These are phyloP conservation scores for Clonostachys rosea DNA, from an alignment of 2,329 filamentous ascomycete genomes.

Conservation along the genomic window DNA sequence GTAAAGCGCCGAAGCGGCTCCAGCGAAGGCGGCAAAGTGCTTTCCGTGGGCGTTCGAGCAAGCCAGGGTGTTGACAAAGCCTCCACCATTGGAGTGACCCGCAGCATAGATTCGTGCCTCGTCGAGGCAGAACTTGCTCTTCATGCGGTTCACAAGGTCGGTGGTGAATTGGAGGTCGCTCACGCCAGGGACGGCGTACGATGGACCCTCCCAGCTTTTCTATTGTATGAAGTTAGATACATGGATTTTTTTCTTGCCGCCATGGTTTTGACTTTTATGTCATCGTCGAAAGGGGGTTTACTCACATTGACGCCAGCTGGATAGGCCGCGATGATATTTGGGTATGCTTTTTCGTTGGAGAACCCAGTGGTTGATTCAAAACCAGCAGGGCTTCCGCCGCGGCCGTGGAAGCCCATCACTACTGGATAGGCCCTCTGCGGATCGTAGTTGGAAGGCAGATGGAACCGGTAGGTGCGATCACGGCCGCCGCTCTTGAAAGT, in stretches of 20 bases:
- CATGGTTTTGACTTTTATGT: no score
- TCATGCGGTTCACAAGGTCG: slow-evolving; percentile 33
- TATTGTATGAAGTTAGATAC: slow-evolving; percentile 4
- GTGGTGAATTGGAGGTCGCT: slow-evolving; percentile 36
- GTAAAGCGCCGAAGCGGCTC: slow-evolving; percentile 39
- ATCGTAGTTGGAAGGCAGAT: slow-evolving; percentile 21
- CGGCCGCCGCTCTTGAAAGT: slow-evolving; percentile 12
- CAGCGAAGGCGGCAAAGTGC: slow-evolving; percentile 38
- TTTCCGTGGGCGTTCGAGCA: slow-evolving; percentile 30
- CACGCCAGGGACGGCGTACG: slow-evolving; percentile 33
- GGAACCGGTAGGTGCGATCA: slow-evolving; percentile 9
- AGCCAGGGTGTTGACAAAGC: slow-evolving; percentile 39
- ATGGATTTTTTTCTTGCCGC: no score
- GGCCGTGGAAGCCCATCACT: slow-evolving; percentile 41
- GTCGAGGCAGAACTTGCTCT: slow-evolving; percentile 33
- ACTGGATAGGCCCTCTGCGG: slow-evolving; percentile 22
- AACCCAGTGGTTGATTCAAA: slow-evolving; percentile 2
- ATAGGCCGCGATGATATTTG: slow-evolving; percentile 32
- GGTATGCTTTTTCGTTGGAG: slow-evolving; percentile 29
- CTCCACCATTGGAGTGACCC: slow-evolving; percentile 41
- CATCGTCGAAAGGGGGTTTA: background rate
- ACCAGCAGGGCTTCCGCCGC: no score
- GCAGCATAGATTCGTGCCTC: slow-evolving; percentile 36
- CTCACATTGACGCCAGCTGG: slow-evolving; percentile 33
- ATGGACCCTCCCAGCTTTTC: slow-evolving; percentile 37